Evolutionary conservation across 371 early-diverging fungal species (phyloP), one percentile per base, ranked within the genome.

Genomic region (Catenaria anguillulae): DNA sequence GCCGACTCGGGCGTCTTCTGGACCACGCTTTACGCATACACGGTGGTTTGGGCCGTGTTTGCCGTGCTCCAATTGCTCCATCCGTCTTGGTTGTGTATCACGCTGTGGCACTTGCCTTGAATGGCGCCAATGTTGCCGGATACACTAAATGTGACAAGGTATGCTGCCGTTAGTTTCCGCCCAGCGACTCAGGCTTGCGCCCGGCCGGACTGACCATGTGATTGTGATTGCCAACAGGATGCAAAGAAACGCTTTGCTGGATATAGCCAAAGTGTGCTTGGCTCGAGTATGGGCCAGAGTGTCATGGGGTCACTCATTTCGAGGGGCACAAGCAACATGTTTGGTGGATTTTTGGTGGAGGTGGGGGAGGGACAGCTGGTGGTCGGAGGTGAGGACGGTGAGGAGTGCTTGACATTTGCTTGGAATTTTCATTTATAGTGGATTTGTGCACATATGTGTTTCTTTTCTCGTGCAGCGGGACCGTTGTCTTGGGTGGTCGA

Each of bases 1-100:
- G 84, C 82, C 21, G 97, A 97, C 73, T 84, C 90, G 50, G 77
- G 89, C 33, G 71, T 93, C 1, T 97, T 97, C 70, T 97, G 97
- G 96, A 76, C 76, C 19, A 79, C 88, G 17, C 78, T 97, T 2
- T 94, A 95, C 67, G 84, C 77, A 0, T 84, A 90, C 10, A 88
- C 95, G 0, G 85, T 79, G 0, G 67, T 92, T 10, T 97, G 97
- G 97, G 68, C 74, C 0, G 65, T 92, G 10, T 77, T 95, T 60
- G 91, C 86, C 13, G 70, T 97, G 17, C 71, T 84, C 1, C 81
- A 87, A 33, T 64, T 94, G 54, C 67, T 90, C 54, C 79, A 79
- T 5, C 59, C 81, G 64, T 70, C 73, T 42, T 94, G 93, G 92
- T 70, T 92, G 35, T 76, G 92, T 29, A 84, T 93, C 64, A 87